A percentile compares a stretch with the other conserved stretches of the same genome.
Evolutionary conservation across 371 early-diverging fungal species (phyloP).

Genomic region (Catenaria anguillulae): DNA sequence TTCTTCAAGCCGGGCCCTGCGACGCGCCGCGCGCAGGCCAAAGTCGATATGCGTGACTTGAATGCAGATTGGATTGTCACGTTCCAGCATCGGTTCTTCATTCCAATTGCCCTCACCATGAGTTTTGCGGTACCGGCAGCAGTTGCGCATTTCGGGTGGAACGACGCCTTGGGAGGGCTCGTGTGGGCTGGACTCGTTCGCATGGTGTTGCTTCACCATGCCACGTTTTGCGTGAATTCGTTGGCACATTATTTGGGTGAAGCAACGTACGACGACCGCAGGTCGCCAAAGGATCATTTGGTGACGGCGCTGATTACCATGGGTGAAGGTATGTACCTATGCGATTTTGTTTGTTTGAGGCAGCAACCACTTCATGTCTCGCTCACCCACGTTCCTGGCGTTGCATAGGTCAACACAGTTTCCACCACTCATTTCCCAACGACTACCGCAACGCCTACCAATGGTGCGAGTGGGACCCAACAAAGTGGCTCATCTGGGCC

Average conservation of each 20-base stretch:
- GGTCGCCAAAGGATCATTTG: conserved; percentile 22
- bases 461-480: conserved; percentile 14
- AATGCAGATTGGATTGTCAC: conserved; percentile 18
- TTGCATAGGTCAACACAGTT: neutral
- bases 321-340: conserved; percentile 37
- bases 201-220: conserved; percentile 5
- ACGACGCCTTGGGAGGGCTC: conserved; percentile 13
- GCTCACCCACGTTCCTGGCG: no score
- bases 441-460: conserved; percentile 14
- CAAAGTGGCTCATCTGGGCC: conserved; percentile 12
- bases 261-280: conserved; percentile 19
- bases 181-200: neutral
- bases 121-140: conserved; percentile 17
- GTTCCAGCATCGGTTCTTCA: conserved; percentile 22
- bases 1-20: conserved; percentile 10
- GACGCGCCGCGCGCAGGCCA: conserved; percentile 12
- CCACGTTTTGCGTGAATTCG: conserved; percentile 49
- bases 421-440: neutral
- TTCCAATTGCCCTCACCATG: conserved; percentile 12
- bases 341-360: neutral
- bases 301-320: conserved; percentile 29
- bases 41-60: conserved; percentile 19
- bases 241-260: conserved; percentile 69
- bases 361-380: no score
- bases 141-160: conserved; percentile 16